Evolutionary conservation across 1,139 yeast species (phyloP).

Genomic region (Blastobotrys elegans): DNA sequence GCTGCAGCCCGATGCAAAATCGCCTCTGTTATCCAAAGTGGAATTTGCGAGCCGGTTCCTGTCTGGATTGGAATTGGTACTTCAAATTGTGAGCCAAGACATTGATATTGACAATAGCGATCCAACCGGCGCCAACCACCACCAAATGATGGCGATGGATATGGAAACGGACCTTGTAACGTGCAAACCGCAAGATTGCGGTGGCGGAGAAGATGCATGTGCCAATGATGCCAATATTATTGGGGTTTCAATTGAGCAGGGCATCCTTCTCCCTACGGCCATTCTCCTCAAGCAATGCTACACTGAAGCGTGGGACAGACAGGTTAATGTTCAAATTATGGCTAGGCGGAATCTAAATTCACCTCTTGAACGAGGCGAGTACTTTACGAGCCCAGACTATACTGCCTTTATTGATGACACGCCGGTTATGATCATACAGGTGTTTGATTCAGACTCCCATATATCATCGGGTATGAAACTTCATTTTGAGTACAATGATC

Average conservation of each 20-base stretch:
- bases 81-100: neutral
- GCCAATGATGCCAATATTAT: neutral
- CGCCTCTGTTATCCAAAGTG: neutral
- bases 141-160: neutral
- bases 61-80: neutral
- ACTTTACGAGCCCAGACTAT: slow-evolving; percentile 7
- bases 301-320: neutral
- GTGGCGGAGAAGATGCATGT: neutral
- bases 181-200: neutral
- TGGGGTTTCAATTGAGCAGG: slow-evolving; percentile 6
- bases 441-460: slow-evolving; percentile 2
- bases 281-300: slow-evolving; percentile 9
- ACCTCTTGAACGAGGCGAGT: slow-evolving; percentile 3
- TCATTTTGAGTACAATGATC: slow-evolving; percentile 3
- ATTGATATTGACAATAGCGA: neutral
- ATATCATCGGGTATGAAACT: slow-evolving; percentile 10
- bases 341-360: slow-evolving; percentile 4
- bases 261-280: slow-evolving; percentile 4
- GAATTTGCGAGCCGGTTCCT: slow-evolving; percentile 5
- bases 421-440: slow-evolving; percentile 4
- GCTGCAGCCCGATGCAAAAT: neutral
- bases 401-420: slow-evolving; percentile 4
- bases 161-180: slow-evolving; percentile 1
- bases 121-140: neutral
- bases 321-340: slow-evolving; percentile 1